Evolutionary conservation across 192 early-diverging fungal species (phyloP), one percentile per base, ranked within the genome.

Genomic region (Dispira simplex): DNA sequence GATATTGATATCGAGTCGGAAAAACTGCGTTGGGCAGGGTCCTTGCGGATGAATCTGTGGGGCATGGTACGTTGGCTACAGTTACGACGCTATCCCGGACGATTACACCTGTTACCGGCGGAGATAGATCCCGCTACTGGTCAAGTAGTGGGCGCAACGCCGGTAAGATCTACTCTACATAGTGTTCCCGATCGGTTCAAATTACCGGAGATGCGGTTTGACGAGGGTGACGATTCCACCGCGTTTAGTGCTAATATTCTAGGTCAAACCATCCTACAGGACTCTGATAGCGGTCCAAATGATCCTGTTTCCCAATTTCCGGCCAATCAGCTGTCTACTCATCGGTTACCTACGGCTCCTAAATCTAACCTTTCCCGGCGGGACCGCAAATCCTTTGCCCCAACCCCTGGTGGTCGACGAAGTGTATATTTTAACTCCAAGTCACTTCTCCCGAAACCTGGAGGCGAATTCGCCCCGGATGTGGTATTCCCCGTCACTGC

Each of bases 1-100:
- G 81, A 83, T 57, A 69, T 81, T 6, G 81, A 83, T 44, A 81
- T 83, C 43, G 81, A 83, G 63, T 81, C 79, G 2, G 81, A 83
- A 65, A 75, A 68, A 65, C 70, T 78, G 66, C 69, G 76, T 2
- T 78, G 76, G 76, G 76, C 76, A 0, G 76, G 76, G 5, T 48
- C 73, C 1, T 71, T 73, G 21, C 73, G 76, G 14, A 57, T 75
- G 9, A 70, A 75, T 46, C 62, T 78, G 6, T 78, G 73, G 45
- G 76, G 67, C 46, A 69, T 69, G 18, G 67, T 85, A 11, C 79
- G 85, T 16, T 53, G 85, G 44, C 64, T 83, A 65, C 74, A 73
- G 46, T 66, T 85, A 55, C 75, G 85, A 14, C 76, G 72, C 48
- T 85, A 85, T 67, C 72, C 71, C 46, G 83, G 81, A 8, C 67